Percentiles rank a stretch among this genome's conserved stretches.
Conservation (phyloP, 2,329 filamentous ascomycete genomes). For the Epichloe glyceriae region DNA sequence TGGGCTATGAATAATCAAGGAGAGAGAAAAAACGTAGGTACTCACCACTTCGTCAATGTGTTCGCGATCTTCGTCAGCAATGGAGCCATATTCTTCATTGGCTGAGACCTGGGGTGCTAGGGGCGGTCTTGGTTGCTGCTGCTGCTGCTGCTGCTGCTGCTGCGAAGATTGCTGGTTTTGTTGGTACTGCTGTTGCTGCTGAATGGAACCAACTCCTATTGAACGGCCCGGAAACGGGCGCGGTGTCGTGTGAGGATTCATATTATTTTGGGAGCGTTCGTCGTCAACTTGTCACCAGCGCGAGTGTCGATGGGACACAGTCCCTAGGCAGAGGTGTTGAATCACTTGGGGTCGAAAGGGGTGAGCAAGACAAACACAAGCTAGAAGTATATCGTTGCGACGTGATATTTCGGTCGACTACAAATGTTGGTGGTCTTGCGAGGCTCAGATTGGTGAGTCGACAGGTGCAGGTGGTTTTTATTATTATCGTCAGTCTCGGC, state of each 20-base stretch:
- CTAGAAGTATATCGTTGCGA: not conserved
- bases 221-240: conserved; percentile 24
- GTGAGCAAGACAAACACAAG: not conserved
- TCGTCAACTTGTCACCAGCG: not conserved
- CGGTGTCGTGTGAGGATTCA: conserved; percentile 27
- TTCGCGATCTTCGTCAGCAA: conserved; percentile 81
- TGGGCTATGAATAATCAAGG: too few species aligned
- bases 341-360: not conserved
- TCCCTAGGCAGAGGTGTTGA: too few species aligned
- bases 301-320: not conserved
- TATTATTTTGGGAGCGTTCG: conserved; percentile 5
- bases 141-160: conserved; percentile 8
- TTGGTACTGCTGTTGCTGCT: conserved; percentile 20
- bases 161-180: conserved; percentile 18
- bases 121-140: conserved; percentile 15
- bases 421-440: not conserved
- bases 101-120: conserved; percentile 21
- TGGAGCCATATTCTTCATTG: conserved; percentile 26
- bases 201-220: conserved; percentile 18
- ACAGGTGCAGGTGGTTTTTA: not conserved
- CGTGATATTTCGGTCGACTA: not conserved
- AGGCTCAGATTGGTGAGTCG: not conserved
- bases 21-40: conserved; percentile 10
- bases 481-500: not conserved
- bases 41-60: conserved; percentile 88